These are phyloP conservation scores for Thelephora ganbajun DNA, from an alignment of 768 basidiomycete species.

Conservation along the genomic window DNA sequence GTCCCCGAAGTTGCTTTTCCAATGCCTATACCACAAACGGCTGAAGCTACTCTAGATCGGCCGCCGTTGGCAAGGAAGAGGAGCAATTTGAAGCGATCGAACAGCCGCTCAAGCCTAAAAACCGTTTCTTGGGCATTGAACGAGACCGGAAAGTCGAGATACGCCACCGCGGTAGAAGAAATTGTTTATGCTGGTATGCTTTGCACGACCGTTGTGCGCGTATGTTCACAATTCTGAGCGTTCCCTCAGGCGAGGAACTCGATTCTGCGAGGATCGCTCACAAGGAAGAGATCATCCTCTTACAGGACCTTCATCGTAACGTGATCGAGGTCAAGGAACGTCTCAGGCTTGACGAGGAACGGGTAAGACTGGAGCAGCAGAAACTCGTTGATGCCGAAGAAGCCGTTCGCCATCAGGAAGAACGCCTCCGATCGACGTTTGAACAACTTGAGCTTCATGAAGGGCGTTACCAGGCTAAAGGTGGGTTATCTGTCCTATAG, in stretches of 20 bases:
- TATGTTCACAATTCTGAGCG: neutral
- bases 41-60: neutral
- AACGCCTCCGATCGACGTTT: conserved; percentile 22
- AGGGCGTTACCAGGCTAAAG: conserved; percentile 25
- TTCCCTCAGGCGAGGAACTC: conserved; percentile 39
- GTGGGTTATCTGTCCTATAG: conserved; percentile 12
- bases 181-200: conserved; percentile 6
- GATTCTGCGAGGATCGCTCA: conserved; percentile 42
- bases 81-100: conserved; percentile 1
- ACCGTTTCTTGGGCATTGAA: neutral
- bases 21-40: neutral
- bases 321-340: conserved; percentile 28
- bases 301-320: conserved; percentile 41
- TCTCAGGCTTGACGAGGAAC: conserved; percentile 23
- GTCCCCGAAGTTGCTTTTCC: conserved; percentile 15
- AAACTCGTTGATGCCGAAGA: conserved; percentile 26
- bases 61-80: conserved; percentile 1
- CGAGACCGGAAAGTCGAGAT: neutral
- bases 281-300: conserved; percentile 45
- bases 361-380: conserved; percentile 25
- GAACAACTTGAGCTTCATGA: conserved; percentile 28
- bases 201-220: conserved; percentile 22
- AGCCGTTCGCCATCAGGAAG: conserved; percentile 27
- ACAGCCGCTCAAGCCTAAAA: neutral
- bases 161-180: neutral